Evolutionary conservation across 495 filamentous ascomycete species (phyloP).

Genomic region (Trichocladium uniseriatum): DNA sequence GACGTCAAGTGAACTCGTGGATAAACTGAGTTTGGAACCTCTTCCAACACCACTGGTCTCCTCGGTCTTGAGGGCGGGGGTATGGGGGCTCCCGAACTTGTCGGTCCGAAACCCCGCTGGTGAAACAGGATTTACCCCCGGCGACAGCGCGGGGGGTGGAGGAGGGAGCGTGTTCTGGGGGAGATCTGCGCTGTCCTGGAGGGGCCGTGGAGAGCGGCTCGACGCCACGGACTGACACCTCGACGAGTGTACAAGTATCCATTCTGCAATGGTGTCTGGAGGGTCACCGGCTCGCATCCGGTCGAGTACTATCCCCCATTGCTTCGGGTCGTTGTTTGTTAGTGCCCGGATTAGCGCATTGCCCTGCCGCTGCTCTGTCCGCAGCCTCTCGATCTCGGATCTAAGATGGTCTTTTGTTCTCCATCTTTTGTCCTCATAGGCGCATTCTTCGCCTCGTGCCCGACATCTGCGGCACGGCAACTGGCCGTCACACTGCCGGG

Average conservation of each 20-base stretch:
- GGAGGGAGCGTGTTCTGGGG: background rate
- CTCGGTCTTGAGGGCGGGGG: no score
- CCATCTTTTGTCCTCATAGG: constrained; percentile 27
- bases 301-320: constrained; percentile 16
- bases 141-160: no score
- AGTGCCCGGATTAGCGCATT: constrained; percentile 23
- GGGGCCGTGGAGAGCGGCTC: background rate
- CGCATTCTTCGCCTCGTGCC: constrained; percentile 24
- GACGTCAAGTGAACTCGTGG: no score
- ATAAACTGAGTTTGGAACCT: no score
- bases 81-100: no score
- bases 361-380: constrained; percentile 21
- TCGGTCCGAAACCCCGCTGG: no score
- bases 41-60: no score
- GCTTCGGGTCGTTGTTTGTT: constrained; percentile 18
- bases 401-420: constrained; percentile 27
- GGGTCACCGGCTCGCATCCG: constrained; percentile 20
- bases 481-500: constrained; percentile 22
- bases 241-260: constrained; percentile 16
- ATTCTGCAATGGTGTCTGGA: constrained; percentile 23
- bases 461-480: constrained; percentile 22
- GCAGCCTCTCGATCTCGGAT: constrained; percentile 24
- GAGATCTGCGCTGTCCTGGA: background rate
- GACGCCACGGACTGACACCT: background rate
- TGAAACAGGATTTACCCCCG: no score